Base-by-base conservation (phyloP, 2,329 filamentous ascomycete species). In the Neonectria ditissima region DNA sequence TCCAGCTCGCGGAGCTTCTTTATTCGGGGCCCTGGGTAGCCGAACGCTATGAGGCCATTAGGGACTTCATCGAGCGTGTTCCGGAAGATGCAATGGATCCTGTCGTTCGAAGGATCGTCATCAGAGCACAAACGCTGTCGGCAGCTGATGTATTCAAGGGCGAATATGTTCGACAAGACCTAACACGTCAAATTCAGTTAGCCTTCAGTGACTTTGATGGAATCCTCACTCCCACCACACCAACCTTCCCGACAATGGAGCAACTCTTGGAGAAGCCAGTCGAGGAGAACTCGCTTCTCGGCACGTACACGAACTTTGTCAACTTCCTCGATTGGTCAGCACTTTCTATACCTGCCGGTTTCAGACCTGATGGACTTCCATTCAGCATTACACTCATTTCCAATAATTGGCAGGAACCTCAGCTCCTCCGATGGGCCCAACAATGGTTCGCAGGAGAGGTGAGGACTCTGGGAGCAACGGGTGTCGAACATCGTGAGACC, bases 311-410 rank as follows among this genome's bases (percentile, higher is more conserved):
- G 0, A 87, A 89, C 69, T 88, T 85, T 69, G 87, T 83, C 16
- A 89, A 89, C 68, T 85, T 89, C 28, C 74, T 89, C 18, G 87
- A 89, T 73, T 80, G 88, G 68, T 83, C 82, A 41, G 85, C 83
- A 3, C 68, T 87, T 10, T 80, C 84, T 1, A 78, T 88, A n/a
- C 84, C 85, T 2, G 86, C 86, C 1, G 82, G 82, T 2, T 80
- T 78, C 37, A 64, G 78, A 1, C 37, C 67, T 0, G 76, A 80
- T 34, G 77, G 76, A 0, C 68, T 80, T 7, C 79, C 79, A 1
- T 80, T 81, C 55, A 78, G 79, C 1, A 63, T 81, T 7, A 80
- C 79, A 0, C 63, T 81, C 1, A 78, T 81, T 6, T 75, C 78
- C 3, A 75, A 65, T 24, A 63, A 66, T 3, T 80, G 79, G 79